Evolutionary conservation across 1,139 yeast species (phyloP).

Genomic region (Barnettozyma hawaiiensis): DNA sequence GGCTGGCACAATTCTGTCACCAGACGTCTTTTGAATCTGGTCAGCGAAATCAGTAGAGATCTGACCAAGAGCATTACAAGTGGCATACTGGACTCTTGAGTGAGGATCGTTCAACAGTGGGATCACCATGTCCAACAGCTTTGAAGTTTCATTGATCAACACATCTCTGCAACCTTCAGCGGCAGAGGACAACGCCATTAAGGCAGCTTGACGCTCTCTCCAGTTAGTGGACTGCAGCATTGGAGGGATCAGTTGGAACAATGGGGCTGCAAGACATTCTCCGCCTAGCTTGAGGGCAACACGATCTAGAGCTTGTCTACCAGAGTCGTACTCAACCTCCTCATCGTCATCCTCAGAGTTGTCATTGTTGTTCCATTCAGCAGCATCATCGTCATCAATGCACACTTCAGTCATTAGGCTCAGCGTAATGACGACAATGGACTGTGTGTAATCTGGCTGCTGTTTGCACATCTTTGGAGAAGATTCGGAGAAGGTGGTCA

Average conservation of each 20-base stretch:
- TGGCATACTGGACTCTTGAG: constrained; percentile 93
- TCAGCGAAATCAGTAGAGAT: constrained; percentile 97
- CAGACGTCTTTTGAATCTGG: constrained; percentile 74
- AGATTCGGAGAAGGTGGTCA: constrained; percentile 86
- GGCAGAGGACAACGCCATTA: constrained; percentile 94
- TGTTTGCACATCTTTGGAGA: constrained; percentile 94
- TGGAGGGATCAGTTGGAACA: constrained; percentile 79
- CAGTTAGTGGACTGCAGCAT: constrained; percentile 74
- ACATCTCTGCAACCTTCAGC: constrained; percentile 97
- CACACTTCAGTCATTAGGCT: constrained; percentile 93
- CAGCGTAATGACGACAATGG: constrained; percentile 69
- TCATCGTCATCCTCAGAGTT: constrained; percentile 79
- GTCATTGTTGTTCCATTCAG: constrained; percentile 83
- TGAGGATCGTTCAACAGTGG: constrained; percentile 81
- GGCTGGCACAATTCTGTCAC: constrained; percentile 78
- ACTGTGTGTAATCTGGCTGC: constrained; percentile 65
- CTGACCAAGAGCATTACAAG: constrained; percentile 95
- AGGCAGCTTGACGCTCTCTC: constrained; percentile 95
- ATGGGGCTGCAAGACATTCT: constrained; percentile 72
- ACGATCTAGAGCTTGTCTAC: constrained; percentile 89
- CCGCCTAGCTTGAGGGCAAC: constrained; percentile 82
- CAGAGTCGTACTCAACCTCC: constrained; percentile 85
- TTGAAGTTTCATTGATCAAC: constrained; percentile 74
- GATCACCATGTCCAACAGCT: constrained; percentile 73
- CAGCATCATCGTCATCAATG: constrained; percentile 70